Conservation (phyloP, 768 basidiomycete genomes). For the Russula ochroleuca region DNA sequence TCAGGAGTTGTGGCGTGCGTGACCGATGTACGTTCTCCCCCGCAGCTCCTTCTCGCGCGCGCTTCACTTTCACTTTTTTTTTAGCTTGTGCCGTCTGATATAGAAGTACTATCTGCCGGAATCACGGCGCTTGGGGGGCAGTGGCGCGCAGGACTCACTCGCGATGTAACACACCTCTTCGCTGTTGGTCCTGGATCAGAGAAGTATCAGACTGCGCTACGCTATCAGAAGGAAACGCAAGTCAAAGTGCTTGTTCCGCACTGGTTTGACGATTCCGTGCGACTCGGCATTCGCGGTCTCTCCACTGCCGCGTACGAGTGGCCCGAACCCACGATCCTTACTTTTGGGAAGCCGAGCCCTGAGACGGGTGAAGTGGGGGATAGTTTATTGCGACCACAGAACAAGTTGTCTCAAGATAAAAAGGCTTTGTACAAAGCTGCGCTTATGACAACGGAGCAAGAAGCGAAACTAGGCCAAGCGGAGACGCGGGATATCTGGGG, state of each 20-base stretch:
- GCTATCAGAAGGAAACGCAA: conserved; percentile 52
- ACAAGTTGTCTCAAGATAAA: conserved; percentile 35
- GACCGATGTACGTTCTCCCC: conserved; percentile 48
- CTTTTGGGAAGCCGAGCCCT: conserved; percentile 31
- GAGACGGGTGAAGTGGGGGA: conserved; percentile 29
- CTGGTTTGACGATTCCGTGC: conserved; percentile 83
- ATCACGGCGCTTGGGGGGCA: conserved; percentile 77
- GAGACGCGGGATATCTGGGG: conserved; percentile 49
- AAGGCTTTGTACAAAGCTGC: conserved; percentile 38
- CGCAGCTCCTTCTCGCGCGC: neutral
- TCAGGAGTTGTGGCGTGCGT: conserved; percentile 76
- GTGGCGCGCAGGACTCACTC: conserved; percentile 69
- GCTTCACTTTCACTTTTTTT: neutral
- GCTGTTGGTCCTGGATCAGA: conserved; percentile 46
- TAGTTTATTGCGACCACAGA: conserved; percentile 32
- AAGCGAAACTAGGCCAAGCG: conserved; percentile 21
- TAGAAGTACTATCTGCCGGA: conserved; percentile 68
- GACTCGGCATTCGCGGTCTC: conserved; percentile 46
- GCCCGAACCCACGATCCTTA: conserved; percentile 62
- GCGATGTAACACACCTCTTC: conserved; percentile 86
- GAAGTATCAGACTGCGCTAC: conserved; percentile 48
- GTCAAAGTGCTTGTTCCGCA: conserved; percentile 79
- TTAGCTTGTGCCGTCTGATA: conserved; percentile 59
- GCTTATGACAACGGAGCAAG: conserved; percentile 29
- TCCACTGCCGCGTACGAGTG: conserved; percentile 59